Conservation (phyloP, 2,329 filamentous ascomycete species). For the Fusarium pseudocircinatum region DNA sequence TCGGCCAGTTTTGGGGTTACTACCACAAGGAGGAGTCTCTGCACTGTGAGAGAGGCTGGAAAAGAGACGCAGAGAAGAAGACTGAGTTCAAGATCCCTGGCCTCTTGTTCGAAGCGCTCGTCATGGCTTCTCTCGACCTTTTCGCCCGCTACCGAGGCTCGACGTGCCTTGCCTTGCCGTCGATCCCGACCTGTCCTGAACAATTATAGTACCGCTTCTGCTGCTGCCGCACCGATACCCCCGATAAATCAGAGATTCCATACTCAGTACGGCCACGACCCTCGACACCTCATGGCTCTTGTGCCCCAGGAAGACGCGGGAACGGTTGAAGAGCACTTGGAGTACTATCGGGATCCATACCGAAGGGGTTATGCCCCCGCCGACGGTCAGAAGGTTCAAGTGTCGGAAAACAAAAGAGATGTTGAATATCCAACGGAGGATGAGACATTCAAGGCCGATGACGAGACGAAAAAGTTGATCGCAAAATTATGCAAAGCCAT, state of each 20-base stretch:
- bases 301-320: conserved; percentile 61
- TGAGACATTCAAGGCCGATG: conserved; percentile 50
- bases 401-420: conserved; percentile 63
- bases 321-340: conserved; percentile 63
- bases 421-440: conserved; percentile 56
- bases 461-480: conserved; percentile 50
- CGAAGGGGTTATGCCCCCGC: conserved; percentile 62
- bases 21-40: conserved; percentile 42
- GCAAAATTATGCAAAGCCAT: conserved; percentile 55
- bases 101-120: conserved; percentile 48
- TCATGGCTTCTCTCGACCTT: conserved; percentile 57
- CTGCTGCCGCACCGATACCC: conserved; percentile 22
- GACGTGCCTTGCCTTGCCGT: conserved; percentile 20
- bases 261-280: conserved; percentile 29
- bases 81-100: neutral
- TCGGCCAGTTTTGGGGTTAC: conserved; percentile 44
- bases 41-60: conserved; percentile 30
- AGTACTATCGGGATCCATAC: conserved; percentile 63
- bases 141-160: conserved; percentile 40
- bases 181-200: conserved; percentile 35
- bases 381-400: conserved; percentile 57
- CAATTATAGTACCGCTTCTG: conserved; percentile 42
- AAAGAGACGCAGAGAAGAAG: conserved; percentile 23
- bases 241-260: conserved; percentile 19
- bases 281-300: conserved; percentile 61